Evolutionary conservation across 805 yeast genomes (phyloP), one percentile per base, ranked within the genome.

Genomic region (Teunomyces atbi): DNA sequence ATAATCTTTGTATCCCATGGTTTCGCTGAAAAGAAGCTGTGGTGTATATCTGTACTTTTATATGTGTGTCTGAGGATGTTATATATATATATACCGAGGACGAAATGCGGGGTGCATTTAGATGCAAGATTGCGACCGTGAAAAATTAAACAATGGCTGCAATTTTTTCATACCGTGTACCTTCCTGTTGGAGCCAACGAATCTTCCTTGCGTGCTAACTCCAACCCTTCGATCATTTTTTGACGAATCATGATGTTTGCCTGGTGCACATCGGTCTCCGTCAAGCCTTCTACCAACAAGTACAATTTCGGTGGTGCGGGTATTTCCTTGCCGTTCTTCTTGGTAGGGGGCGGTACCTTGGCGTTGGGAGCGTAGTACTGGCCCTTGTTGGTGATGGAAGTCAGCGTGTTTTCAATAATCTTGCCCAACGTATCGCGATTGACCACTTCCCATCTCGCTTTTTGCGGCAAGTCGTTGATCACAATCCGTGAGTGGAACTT

Each of bases 401-500:
- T 81, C 1, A 83, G 78, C 0, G 94, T 83, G 41, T 81, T 69
- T 42, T 89, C 96, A 37, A 81, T 81, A 39, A 90, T 76, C 55
- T 79, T 79, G 1, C 78, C 62, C 33, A 85, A 68, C 38, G 81
- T 83, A 1, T 84, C 83, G 29, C 84, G 77, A 55, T 82, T 84
- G 3, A 90, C 81, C 2, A 86, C 87, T 45, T 72, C 73, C 95
- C 95, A 86, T 56, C 96, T 71, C 0, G 86, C 87, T 20, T 76
- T 71, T 58, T 86, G 89, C 0, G 98, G 96, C 28, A 87, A 72
- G 61, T 94, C 97, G 55, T 92, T 92, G 53, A 92, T 82, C 41
- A 81, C 78, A 40, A 92, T 74, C 29, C 81, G 76, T 0, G 96
- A 86, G 52, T 81, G 84, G 66, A 71, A 89, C 16, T 68, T 60